Conservation (phyloP, 495 filamentous ascomycete species). For the Pseudotulostoma volvatum region DNA sequence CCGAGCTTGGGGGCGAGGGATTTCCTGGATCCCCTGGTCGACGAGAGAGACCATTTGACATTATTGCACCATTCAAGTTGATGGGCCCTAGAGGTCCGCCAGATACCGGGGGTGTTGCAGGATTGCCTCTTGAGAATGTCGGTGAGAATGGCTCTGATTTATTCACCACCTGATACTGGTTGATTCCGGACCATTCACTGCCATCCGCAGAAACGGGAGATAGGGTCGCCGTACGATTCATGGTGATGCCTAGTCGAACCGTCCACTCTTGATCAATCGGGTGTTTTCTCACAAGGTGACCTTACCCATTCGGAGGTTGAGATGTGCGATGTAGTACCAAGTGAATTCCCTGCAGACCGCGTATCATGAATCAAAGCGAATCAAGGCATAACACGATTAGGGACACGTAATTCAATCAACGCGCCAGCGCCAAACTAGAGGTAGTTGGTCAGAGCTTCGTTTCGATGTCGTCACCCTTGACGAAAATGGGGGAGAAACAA, state of each 20-base stretch:
- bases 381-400: too few relatives aligned
- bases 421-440: too few relatives aligned
- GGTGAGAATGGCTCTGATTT: slow-evolving; percentile 40
- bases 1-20: slow-evolving; percentile 73
- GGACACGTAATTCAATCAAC: too few relatives aligned
- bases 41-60: slow-evolving; percentile 16
- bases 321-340: background rate
- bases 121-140: slow-evolving; percentile 39
- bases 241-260: slow-evolving; percentile 10
- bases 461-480: too few relatives aligned
- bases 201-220: slow-evolving; percentile 71
- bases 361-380: too few relatives aligned
- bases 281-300: background rate
- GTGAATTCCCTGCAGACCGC: too few relatives aligned
- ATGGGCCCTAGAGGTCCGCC: slow-evolving; percentile 39
- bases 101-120: slow-evolving; percentile 55
- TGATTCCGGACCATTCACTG: slow-evolving; percentile 77
- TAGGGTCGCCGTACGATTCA: slow-evolving; percentile 53
- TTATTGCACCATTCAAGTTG: slow-evolving; percentile 35
- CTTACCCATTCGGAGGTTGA: background rate
- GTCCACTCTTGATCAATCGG: background rate
- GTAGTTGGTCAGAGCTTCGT: too few relatives aligned
- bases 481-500: too few relatives aligned
- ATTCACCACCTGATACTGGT: slow-evolving; percentile 44
- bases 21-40: slow-evolving; percentile 35